Conservation (phyloP, 345 rosid species). For the Anastatica hierochuntica region DNA sequence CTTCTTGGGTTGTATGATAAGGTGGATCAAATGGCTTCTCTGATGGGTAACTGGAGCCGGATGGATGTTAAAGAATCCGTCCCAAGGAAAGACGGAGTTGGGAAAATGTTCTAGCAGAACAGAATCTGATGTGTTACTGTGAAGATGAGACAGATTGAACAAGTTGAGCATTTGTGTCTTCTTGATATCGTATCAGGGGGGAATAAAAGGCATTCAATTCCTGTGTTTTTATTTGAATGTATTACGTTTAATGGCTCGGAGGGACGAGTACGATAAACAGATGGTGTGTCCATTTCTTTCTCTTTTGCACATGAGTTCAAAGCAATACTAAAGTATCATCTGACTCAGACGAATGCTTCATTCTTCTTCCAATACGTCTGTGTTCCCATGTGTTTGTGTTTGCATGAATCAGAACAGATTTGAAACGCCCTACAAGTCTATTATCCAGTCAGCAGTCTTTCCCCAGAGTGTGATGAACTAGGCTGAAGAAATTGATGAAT, state of each 20-base stretch:
- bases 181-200: too few relatives aligned
- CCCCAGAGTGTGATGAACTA: too few relatives aligned
- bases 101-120: conserved; percentile 62
- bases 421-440: too few relatives aligned
- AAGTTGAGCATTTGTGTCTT: neutral
- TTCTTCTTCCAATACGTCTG: too few relatives aligned
- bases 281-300: too few relatives aligned
- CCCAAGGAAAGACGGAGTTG: conserved; percentile 57
- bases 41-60: conserved; percentile 51
- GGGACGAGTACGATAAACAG: neutral
- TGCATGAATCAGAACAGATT: too few relatives aligned
- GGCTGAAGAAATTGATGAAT: too few relatives aligned
- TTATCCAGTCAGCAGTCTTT: too few relatives aligned
- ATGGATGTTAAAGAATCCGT: conserved; percentile 75
- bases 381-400: too few relatives aligned
- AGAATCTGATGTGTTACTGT: conserved; percentile 4
- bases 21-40: conserved; percentile 60
- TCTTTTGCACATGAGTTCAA: too few relatives aligned
- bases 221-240: neutral
- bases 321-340: too few relatives aligned
- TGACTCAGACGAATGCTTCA: too few relatives aligned
- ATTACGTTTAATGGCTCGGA: neutral
- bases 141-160: conserved; percentile 1
- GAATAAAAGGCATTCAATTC: neutral
- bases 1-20: conserved; percentile 73